Evolutionary conservation across 2,329 filamentous ascomycete genomes (phyloP).

Genomic region (Erysiphe pulchra): DNA sequence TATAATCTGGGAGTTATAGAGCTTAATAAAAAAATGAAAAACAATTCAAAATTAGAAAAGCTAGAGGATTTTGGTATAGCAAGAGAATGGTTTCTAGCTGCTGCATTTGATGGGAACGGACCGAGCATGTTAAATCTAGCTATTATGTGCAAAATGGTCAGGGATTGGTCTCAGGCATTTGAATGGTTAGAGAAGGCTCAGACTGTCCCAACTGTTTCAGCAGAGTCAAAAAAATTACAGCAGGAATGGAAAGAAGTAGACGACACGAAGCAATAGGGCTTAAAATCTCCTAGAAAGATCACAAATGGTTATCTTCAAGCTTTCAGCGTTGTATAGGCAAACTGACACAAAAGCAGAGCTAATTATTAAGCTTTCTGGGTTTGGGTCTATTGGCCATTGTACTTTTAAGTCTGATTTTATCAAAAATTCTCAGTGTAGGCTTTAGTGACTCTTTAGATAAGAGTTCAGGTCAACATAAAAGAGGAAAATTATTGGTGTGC

Average conservation of each 20-base stretch:
- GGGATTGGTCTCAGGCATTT: constrained; percentile 4
- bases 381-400: background rate
- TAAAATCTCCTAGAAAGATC: background rate
- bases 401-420: background rate
- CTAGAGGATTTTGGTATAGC: constrained; percentile 9
- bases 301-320: no score
- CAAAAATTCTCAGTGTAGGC: background rate
- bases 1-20: constrained; percentile 11
- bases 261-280: background rate
- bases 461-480: no score
- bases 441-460: background rate
- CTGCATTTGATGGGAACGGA: constrained; percentile 8
- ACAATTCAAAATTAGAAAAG: constrained; percentile 1
- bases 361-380: background rate
- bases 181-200: constrained; percentile 8
- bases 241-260: background rate
- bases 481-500: no score
- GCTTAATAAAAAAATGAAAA: constrained; percentile 4
- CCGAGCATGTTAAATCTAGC: constrained; percentile 11
- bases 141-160: constrained; percentile 6
- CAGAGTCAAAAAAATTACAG: background rate
- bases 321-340: background rate
- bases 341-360: background rate
- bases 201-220: background rate
- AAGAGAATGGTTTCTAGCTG: constrained; percentile 11